These are phyloP conservation scores for Hordeum pubiflorum DNA, from an alignment of 202 grass and related monocot species.

Conservation along the genomic window DNA sequence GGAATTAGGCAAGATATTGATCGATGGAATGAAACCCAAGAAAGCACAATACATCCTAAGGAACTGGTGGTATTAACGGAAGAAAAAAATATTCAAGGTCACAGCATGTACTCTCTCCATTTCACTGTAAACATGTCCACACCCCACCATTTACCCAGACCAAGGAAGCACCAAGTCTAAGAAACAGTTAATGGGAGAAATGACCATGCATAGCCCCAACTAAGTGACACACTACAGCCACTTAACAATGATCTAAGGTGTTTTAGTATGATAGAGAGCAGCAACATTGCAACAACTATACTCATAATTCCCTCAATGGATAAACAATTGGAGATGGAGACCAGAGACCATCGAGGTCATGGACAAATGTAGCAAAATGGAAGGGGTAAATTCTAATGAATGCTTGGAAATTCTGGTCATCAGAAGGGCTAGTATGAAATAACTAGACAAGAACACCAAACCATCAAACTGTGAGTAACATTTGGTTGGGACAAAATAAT, in stretches of 20 bases:
- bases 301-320: background rate
- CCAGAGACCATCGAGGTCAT: background rate
- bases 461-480: background rate
- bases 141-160: background rate
- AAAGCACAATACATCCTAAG: slow-evolving; percentile 7
- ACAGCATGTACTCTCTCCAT: background rate
- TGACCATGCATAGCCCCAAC: background rate
- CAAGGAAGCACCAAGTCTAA: background rate
- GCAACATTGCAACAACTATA: background rate
- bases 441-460: background rate
- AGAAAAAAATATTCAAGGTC: background rate
- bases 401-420: background rate
- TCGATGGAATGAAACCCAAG: background rate
- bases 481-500: background rate
- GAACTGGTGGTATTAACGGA: slow-evolving; percentile 4
- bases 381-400: background rate
- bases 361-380: no score
- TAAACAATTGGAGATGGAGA: background rate
- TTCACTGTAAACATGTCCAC: background rate
- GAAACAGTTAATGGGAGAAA: background rate
- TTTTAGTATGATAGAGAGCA: background rate
- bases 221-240: background rate
- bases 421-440: background rate
- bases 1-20: slow-evolving; percentile 10
- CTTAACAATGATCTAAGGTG: background rate